Evolutionary conservation across 2,329 filamentous ascomycete genomes (phyloP).

Genomic region (Shiraia sp.): DNA sequence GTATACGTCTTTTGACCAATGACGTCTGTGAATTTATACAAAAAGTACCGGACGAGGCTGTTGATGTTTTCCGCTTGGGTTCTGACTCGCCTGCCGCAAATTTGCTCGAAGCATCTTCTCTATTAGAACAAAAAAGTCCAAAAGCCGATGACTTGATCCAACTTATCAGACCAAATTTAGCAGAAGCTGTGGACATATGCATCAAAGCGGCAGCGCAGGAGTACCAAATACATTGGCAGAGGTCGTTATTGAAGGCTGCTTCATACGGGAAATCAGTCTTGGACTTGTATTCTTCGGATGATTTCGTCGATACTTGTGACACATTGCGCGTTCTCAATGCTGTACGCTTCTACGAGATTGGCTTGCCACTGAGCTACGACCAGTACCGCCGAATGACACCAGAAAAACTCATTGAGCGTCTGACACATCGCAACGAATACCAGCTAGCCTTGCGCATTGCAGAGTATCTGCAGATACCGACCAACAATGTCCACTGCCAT

Average conservation of each 20-base stretch:
- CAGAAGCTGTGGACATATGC: conserved; percentile 91
- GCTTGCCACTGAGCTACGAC: conserved; percentile 87
- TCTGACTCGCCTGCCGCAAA: conserved; percentile 89
- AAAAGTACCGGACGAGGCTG: conserved; percentile 82
- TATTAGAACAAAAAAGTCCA: conserved; percentile 89
- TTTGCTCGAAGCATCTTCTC: conserved; percentile 87
- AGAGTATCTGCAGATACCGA: conserved; percentile 81
- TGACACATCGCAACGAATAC: conserved; percentile 90
- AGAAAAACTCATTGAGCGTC: conserved; percentile 80
- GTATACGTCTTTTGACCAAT: conserved; percentile 87
- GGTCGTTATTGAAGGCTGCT: conserved; percentile 90
- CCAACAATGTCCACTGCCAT: conserved; percentile 90
- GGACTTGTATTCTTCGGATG: conserved; percentile 96
- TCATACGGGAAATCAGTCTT: conserved; percentile 97
- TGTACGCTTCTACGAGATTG: conserved; percentile 87
- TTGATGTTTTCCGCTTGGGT: conserved; percentile 86
- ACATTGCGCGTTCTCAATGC: conserved; percentile 90
- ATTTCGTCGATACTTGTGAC: conserved; percentile 98
- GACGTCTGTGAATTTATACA: conserved; percentile 98
- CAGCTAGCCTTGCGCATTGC: conserved; percentile 86
- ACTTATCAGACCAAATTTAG: conserved; percentile 82
- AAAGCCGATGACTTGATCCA: conserved; percentile 99
- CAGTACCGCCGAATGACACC: conserved; percentile 91
- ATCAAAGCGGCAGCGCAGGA: conserved; percentile 93
- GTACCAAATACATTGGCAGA: conserved; percentile 89